A percentile compares a stretch with the other conserved stretches of the same genome.
Evolutionary conservation across 768 basidiomycete species (phyloP).

Genomic region (Amanita fuliginea): DNA sequence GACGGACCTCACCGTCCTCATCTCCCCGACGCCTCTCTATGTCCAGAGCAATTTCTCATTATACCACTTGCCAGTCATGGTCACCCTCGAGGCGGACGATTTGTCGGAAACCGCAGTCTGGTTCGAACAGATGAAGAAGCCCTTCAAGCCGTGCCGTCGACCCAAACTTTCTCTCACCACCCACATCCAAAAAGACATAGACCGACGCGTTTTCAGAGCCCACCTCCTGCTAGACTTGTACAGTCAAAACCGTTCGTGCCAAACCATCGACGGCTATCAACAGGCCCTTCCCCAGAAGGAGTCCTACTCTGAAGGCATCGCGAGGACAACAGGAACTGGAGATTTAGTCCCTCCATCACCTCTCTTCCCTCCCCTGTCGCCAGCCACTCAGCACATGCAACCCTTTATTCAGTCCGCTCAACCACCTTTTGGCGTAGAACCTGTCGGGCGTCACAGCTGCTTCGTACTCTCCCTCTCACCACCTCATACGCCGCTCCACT

Average conservation of each 20-base stretch:
- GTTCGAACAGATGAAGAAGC: no score
- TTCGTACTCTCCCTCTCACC: conserved; percentile 62
- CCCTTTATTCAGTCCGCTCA: not conserved
- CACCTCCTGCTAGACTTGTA: no score
- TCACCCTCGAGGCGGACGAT: conserved; percentile 29
- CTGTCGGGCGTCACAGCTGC: conserved; percentile 57
- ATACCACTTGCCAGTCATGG: conserved; percentile 28
- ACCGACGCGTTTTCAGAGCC: no score
- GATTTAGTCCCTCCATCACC: conserved; percentile 52
- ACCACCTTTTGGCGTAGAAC: conserved; percentile 27
- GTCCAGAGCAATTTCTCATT: conserved; percentile 22
- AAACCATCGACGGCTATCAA: conserved; percentile 2
- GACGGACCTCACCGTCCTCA: conserved; percentile 41
- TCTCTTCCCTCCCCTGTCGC: not conserved
- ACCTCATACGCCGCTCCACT: conserved; percentile 67
- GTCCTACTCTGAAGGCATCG: conserved; percentile 12
- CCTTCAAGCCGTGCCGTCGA: no score
- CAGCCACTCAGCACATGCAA: not conserved
- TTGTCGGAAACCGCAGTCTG: no score
- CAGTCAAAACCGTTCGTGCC: conserved; percentile 6
- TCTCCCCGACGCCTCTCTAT: conserved; percentile 35
- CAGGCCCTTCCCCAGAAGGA: conserved; percentile 12
- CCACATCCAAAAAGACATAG: no score
- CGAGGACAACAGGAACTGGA: conserved; percentile 22
- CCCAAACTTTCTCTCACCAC: no score